Base-by-base conservation (phyloP, 176 grass and related monocot genomes). In the Otatea glauca region DNA sequence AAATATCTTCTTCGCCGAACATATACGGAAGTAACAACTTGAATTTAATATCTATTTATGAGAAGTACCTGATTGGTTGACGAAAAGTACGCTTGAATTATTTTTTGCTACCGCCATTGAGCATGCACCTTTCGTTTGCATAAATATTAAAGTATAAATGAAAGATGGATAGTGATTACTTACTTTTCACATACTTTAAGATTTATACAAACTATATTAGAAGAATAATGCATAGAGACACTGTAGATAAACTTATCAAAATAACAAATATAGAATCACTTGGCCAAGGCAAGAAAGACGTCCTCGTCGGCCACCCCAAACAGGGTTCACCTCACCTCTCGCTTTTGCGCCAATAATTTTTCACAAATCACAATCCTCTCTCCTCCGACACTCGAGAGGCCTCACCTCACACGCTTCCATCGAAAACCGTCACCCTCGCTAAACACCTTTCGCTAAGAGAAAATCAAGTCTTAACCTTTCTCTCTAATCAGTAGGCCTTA, bases 401-500 rank as follows among this genome's bases (percentile, higher is more conserved):
- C 75, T 59, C 56, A 23, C 38, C 7, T 9, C 25, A 27, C 76
- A 9, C 77, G 25, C 47, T 51, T 0, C 5, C 42, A 27, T 21
- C 24, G 39, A 4, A 51, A 53, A 7, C 64, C 18, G 55, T 71
- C 81, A 3, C 42, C 6, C 55, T 74, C 56, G 42, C 69, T 64
- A 62, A 83, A 9, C 74, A 0, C 38, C 25, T 70, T 75, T 55
- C 39, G 49, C 35, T 63, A 18, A 70, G 18, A 17, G 74, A 85
- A 69, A 70, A 77, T 21, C 24, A 60, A 11, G 27, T 41, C 51
- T 10, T 39, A 86, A 78, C 43, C 43, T 61, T 24, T 48, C 16
- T 3, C 29, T 14, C 60, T 69, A 76, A 73, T 77, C 44, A 83
- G 86, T 54, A 83, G 86, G 81, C 53, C 80, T n/a, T 63, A 21